Conservation (phyloP, 345 rosid species). For the Camelina neglecta region DNA sequence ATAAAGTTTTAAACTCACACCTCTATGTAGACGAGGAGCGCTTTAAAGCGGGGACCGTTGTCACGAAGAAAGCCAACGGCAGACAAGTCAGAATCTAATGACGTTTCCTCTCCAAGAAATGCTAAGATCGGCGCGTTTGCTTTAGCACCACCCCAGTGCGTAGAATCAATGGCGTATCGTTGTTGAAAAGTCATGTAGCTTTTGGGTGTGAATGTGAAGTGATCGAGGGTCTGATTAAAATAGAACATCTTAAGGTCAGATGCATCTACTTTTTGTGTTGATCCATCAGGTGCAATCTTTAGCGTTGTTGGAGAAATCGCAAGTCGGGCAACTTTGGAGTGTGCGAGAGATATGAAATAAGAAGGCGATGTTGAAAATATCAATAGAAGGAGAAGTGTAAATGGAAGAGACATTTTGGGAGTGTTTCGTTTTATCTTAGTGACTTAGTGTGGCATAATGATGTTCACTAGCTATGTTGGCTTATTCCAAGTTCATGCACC, state of each 20-base stretch:
- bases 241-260: conserved; percentile 42
- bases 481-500: conserved; percentile 2
- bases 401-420: conserved; percentile 20
- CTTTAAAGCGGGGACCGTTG: conserved; percentile 45
- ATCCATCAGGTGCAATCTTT: not conserved
- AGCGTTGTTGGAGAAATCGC: conserved; percentile 7
- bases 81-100: conserved; percentile 41
- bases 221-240: conserved; percentile 58
- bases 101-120: conserved; percentile 54
- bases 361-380: conserved; percentile 21
- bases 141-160: conserved; percentile 57
- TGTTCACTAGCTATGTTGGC: not conserved
- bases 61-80: conserved; percentile 44
- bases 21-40: conserved; percentile 56
- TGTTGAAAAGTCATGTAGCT: conserved; percentile 61
- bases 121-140: conserved; percentile 54
- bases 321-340: conserved; percentile 34
- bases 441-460: not conserved
- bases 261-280: not conserved
- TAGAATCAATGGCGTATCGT: conserved; percentile 52
- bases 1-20: conserved; percentile 14
- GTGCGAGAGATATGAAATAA: conserved; percentile 33
- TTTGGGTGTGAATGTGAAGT: conserved; percentile 57
- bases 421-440: conserved; percentile 3
- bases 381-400: conserved; percentile 17